phyloP scores from a whole-genome alignment of 345 rosid species.

The Nasturtium officinale region DNA sequence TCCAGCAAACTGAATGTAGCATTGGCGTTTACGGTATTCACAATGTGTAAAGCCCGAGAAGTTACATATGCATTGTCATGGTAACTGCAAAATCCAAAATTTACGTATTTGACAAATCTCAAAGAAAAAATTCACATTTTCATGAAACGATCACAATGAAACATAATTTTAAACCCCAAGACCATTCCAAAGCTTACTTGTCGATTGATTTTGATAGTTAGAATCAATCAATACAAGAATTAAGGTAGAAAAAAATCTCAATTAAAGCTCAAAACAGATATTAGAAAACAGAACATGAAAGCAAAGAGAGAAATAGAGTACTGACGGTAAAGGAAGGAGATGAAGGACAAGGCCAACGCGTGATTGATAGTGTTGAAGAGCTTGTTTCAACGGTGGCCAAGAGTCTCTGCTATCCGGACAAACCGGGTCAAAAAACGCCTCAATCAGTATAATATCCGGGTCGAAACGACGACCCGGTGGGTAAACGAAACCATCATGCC shows the following conservation, averaged over 20 bases:
- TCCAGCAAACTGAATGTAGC: slow-evolving; percentile 37
- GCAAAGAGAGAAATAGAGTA: background rate
- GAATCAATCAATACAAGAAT: background rate
- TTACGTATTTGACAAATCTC: background rate
- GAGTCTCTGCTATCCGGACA: slow-evolving; percentile 44
- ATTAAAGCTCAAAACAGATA: background rate
- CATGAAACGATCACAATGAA: background rate
- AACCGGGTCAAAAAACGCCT: slow-evolving; percentile 42
- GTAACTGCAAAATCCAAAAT: slow-evolving; percentile 35
- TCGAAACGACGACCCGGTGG: slow-evolving; percentile 32
- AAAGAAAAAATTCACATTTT: background rate
- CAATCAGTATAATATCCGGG: slow-evolving; percentile 40
- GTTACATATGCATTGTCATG: slow-evolving; percentile 45
- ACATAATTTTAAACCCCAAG: background rate
- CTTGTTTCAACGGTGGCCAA: slow-evolving; percentile 38
- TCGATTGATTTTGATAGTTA: background rate
- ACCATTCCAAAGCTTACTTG: background rate
- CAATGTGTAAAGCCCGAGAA: slow-evolving; percentile 44
- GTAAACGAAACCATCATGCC: slow-evolving; percentile 40
- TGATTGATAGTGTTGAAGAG: slow-evolving; percentile 40
- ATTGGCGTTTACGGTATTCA: slow-evolving; percentile 25
- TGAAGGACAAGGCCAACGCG: slow-evolving; percentile 38
- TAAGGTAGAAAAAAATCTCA: background rate
- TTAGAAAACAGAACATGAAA: background rate
- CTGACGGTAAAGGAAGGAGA: slow-evolving; percentile 47